Base-by-base conservation (phyloP, 768 basidiomycete species). In the Daedaleopsis sinensis region DNA sequence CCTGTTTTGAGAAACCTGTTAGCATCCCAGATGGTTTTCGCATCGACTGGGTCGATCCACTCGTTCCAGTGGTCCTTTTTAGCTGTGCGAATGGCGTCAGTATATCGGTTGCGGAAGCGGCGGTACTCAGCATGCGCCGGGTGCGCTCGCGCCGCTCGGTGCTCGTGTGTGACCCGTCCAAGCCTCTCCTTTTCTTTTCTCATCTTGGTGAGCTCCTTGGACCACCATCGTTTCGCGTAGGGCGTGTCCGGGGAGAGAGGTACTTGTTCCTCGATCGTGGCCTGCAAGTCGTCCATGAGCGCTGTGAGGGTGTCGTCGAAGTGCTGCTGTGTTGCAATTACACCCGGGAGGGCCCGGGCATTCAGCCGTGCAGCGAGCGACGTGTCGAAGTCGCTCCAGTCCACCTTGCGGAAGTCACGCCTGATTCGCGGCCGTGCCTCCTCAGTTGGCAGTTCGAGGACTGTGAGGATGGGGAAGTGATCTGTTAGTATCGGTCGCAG, bases 171-270 rank as follows among this genome's bases (percentile, higher is more conserved):
- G 0, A 54, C 24, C 4, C 37, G 15, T 38, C 66, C 61, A 19
- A 72, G 37, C 49, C 64, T 59, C 6, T 69, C 62, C 0, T 63
- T 51, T 4, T 65, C 37, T 9, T 56, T 65, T 11, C 67, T 65
- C 27, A 65, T 35, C 0, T 65, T 48, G 0, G 53, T 55, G 2
- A 81, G 73, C 0, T 75, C 73, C 15, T 60, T 53, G 10, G 54
- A 68, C 73, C 70, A 79, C 78, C 77, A 79, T 5, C 67, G 23
- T 39, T 77, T 78, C 5, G 62, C 24, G 55, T 68, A 68, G 2
- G 69, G 71, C 3, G 55, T n/a, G n/a, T n/a, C n/a, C n/a, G n/a
- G n/a, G n/a, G n/a, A n/a, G n/a, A n/a, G n/a, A n/a, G n/a, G n/a
- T 63, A 74, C 70, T 4, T 57, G 27, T 8, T 56, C 49, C 13